Conservation (phyloP, 129 eudicot species). For the Flaveria linearis region DNA sequence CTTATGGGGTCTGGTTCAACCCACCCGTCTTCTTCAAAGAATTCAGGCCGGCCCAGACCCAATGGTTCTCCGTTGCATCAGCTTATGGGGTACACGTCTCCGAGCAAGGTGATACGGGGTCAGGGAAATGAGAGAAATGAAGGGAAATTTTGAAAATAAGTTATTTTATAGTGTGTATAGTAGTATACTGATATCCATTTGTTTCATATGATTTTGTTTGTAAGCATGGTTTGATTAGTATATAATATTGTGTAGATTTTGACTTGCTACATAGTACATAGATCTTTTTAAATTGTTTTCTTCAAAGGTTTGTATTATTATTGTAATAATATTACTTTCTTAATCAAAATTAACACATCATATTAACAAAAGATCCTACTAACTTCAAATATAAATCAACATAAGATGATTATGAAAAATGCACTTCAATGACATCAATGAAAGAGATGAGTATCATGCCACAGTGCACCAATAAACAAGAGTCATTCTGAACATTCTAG, state of each 20-base stretch:
- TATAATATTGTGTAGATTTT: neutral
- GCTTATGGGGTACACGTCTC: conserved; percentile 89
- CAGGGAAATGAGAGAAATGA: neutral
- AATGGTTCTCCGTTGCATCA: conserved; percentile 69
- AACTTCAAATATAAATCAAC: neutral
- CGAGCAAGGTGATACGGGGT: conserved; percentile 55
- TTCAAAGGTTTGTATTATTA: neutral
- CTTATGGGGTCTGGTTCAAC: conserved; percentile 97
- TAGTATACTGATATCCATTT: conserved; percentile 3
- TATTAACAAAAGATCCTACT: no score
- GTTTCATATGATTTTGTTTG: conserved; percentile 35
- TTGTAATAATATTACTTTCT: no score
- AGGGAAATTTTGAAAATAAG: conserved; percentile 13
- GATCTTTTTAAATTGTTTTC: neutral
- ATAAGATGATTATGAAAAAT: neutral
- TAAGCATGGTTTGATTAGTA: conserved; percentile 8
- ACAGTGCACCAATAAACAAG: neutral
- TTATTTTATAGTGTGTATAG: conserved; percentile 17
- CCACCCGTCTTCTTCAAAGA: conserved; percentile 39
- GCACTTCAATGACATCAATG: neutral
- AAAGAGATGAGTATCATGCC: neutral
- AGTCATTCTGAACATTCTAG: neutral
- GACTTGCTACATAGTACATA: neutral
- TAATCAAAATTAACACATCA: no score
- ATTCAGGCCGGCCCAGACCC: conserved; percentile 13